Evolutionary conservation across 352 stramenopile species (phyloP), one percentile per base, ranked within the genome.

Genomic region (Globisporangium heterothallicum): DNA sequence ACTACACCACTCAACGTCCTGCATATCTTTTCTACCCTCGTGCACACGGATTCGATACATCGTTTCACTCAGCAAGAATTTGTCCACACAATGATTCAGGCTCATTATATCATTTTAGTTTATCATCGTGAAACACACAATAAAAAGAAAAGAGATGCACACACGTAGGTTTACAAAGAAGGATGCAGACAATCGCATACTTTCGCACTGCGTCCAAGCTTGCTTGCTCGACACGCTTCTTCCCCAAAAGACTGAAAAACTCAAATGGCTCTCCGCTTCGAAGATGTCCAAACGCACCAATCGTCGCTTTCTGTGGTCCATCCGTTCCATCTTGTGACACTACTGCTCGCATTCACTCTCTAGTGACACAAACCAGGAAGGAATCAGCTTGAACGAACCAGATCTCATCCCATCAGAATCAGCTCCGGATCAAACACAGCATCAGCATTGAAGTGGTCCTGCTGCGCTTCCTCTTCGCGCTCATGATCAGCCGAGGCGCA

Each of bases 61-160:
- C 42, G 61, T 59, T 74, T 81, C 72, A 82, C 72, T 84, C 72
- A 86, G 68, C 70, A 53, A 83, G 58, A 77, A 49, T 36, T 79
- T 78, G 57, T 78, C 76, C 51, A 79, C 76, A 87, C 63, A 61
- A 32, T 52, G 59, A 66, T 80, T 87, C 76, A 81, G 74, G 47
- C 72, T 88, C 77, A 88, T 85, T 88, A 88, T 85, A 85, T 83
- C 77, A 85, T 74, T 74, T 66, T 59, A 69, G 59, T 42, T n/a
- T 63, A 84, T 83, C 73, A 84, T 74, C 58, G 72, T 83, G 72
- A 79, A 77, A 53, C 42, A 56, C 43, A 44, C 50, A 53, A 25
- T 38, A 2, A 18, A 38, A 18, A 38, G 32, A 16, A 38, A 12
- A 36, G 12, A 38, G 12, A 18, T 38, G 32, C 32, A 38, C n/a